A percentile compares a stretch with the other conserved stretches of the same genome.
These are phyloP conservation scores for Magnusiomyces ingens DNA, from an alignment of 1,139 yeast genomes.

Conservation along the genomic window DNA sequence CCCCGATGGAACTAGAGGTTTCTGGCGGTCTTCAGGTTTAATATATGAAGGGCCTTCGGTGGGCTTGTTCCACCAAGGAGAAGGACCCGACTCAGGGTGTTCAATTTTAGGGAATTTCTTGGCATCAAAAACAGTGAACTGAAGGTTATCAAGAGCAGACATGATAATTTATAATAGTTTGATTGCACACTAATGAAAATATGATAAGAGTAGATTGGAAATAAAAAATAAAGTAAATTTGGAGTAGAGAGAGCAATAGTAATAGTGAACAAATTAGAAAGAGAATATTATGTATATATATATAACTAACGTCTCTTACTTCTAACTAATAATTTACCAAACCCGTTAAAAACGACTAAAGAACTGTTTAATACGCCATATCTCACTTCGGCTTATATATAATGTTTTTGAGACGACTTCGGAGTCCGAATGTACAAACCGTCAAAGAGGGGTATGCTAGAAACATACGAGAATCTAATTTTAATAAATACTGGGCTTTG, in stretches of 20 bases:
- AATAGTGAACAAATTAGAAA: too few relatives aligned
- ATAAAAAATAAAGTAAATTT: not conserved
- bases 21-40: conserved; percentile 5
- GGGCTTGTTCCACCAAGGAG: conserved; percentile 24
- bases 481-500: too few relatives aligned
- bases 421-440: too few relatives aligned
- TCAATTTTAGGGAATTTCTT: not conserved
- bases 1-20: conserved; percentile 5
- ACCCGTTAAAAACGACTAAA: not conserved
- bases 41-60: conserved; percentile 20
- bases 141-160: conserved; percentile 6
- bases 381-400: not conserved
- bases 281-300: not conserved
- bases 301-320: not conserved
- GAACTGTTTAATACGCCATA: not conserved
- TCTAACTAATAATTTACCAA: not conserved
- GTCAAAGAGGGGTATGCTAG: too few relatives aligned
- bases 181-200: not conserved
- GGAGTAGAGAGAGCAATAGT: too few relatives aligned
- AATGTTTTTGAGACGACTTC: too few relatives aligned
- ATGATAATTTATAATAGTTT: not conserved
- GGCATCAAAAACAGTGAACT: conserved; percentile 4
- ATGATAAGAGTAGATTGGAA: not conserved
- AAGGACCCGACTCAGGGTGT: conserved; percentile 8
- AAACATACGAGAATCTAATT: too few relatives aligned